Conservation (phyloP, 2,329 filamentous ascomycete genomes). For the Monilinia fructigena region DNA sequence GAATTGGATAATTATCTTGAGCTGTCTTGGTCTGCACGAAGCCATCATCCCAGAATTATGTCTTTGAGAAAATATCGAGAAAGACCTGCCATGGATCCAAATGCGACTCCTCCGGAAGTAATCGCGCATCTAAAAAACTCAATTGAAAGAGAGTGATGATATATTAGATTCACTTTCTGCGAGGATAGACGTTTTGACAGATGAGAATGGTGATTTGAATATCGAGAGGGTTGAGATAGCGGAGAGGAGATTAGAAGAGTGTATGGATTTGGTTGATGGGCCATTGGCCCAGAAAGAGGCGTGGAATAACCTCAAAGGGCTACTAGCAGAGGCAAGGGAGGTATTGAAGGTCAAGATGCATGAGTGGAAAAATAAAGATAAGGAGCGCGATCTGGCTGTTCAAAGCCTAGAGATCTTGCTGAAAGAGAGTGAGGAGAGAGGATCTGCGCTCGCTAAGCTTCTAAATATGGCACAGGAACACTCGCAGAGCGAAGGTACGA, state of each 20-base stretch:
- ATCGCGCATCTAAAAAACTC: background rate
- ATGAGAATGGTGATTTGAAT: background rate
- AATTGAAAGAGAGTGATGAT: constrained; percentile 8
- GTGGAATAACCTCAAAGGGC: background rate
- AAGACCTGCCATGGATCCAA: background rate
- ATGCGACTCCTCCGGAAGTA: background rate
- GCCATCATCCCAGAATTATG: background rate
- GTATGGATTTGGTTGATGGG: constrained; percentile 21
- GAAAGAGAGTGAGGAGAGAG: constrained; percentile 11
- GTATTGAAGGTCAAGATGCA: background rate
- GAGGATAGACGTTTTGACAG: background rate
- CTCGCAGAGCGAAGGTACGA: background rate
- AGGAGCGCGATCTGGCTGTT: constrained; percentile 4
- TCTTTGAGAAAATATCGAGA: background rate
- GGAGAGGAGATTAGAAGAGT: constrained; percentile 14
- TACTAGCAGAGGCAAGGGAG: background rate
- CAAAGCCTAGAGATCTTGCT: background rate
- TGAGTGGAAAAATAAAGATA: background rate
- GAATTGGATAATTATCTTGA: background rate
- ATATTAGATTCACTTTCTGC: background rate
- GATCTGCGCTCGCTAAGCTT: background rate
- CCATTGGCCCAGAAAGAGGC: constrained; percentile 12
- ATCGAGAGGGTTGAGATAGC: background rate
- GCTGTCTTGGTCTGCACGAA: background rate
- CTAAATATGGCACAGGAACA: background rate